Evolutionary conservation across 2,329 filamentous ascomycete species (phyloP).

Genomic region (Dactylellina leptospora): DNA sequence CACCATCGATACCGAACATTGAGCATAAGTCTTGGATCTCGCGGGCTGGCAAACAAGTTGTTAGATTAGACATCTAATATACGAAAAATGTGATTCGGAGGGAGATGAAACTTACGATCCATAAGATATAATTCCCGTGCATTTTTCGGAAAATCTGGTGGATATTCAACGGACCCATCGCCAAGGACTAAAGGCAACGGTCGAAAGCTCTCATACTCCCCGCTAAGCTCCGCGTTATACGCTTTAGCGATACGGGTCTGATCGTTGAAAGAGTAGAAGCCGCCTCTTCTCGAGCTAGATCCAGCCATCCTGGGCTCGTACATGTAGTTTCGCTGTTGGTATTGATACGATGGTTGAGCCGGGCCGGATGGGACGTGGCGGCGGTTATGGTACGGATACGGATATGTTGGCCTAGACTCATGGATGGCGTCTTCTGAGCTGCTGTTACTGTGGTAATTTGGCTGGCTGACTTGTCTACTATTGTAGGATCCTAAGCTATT

Average conservation of each 20-base stretch:
- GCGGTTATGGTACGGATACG: constrained; percentile 29
- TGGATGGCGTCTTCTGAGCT: constrained; percentile 38
- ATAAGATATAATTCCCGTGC: constrained; percentile 43
- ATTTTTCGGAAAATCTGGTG: constrained; percentile 43
- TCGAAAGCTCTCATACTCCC: constrained; percentile 42
- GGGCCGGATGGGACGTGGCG: constrained; percentile 4
- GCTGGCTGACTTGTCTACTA: constrained; percentile 23
- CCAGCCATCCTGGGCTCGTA: constrained; percentile 48
- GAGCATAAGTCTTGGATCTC: constrained; percentile 51
- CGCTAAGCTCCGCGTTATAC: constrained; percentile 46
- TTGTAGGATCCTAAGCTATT: constrained; percentile 33
- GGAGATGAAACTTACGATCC: constrained; percentile 30
- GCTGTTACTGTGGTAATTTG: constrained; percentile 42
- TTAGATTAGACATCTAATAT: neutral
- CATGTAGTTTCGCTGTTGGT: constrained; percentile 16
- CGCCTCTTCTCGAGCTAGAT: constrained; percentile 38
- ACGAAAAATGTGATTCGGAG: neutral
- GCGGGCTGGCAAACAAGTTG: constrained; percentile 14
- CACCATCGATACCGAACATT: constrained; percentile 41
- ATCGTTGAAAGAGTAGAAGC: constrained; percentile 35
- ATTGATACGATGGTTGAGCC: constrained; percentile 7
- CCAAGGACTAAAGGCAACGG: constrained; percentile 31
- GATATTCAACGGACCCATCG: constrained; percentile 27
- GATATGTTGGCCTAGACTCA: constrained; percentile 35
- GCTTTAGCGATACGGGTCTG: constrained; percentile 22